Evolutionary conservation across 1,284 basidiomycete species (phyloP), one percentile per base, ranked within the genome.

Genomic region (Fomes fomentarius): DNA sequence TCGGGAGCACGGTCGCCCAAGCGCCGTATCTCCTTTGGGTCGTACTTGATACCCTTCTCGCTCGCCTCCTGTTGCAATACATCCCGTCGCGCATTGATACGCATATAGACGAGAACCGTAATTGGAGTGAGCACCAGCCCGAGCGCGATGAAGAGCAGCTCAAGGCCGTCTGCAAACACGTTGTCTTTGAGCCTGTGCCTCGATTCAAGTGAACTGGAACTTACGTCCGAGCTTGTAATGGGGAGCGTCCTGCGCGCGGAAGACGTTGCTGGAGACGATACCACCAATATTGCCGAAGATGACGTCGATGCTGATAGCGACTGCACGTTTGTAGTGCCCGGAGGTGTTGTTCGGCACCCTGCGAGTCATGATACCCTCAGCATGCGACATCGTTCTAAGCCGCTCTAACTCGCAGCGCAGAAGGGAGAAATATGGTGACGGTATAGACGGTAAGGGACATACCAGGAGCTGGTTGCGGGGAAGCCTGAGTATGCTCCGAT

Each of bases 381-480:
- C n/a, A n/a, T n/a, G n/a, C n/a, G n/a, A n/a, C n/a, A n/a, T n/a
- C n/a, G n/a, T n/a, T n/a, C n/a, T 30, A 12, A 30, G 28, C 28
- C 28, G 6, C 28, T 30, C 28, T 30, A 6, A 12, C 12, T 7
- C 28, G 28, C 7, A 12, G 7, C 28, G 12, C 28, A 12, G 28
- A 30, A 30, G 28, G 28, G 12, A 30, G 28, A 30, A 12, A 30
- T 30, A 30, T 6, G 12, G 28, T 6, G 7, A 30, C 28, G 12
- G 28, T 30, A 6, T 30, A 30, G 28, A 30, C 7, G 28, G 28
- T 6, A 12, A 30, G 28, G 12, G 28, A 35, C 6, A 3, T 50
- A 87, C 88, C 89, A 91, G n/a, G 84, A 77, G 10, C 88, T 76
- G 5, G 86, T 70, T 14, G 83, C 84, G 2, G 87, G 87, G 65